These are phyloP conservation scores for Euphorbia celastroides DNA, from an alignment of 441 rosid genomes.

Conservation along the genomic window DNA sequence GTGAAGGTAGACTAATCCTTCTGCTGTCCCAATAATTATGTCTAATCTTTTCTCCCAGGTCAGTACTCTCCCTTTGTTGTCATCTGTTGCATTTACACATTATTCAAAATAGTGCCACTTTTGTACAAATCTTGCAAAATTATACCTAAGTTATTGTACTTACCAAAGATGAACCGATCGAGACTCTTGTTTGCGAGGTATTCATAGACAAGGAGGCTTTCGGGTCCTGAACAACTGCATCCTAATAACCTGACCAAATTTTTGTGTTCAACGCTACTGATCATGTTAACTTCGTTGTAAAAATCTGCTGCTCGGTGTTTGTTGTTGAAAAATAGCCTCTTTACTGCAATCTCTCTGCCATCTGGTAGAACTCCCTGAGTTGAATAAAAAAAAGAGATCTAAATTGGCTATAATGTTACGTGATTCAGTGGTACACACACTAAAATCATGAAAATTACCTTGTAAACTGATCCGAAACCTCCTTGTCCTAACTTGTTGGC, in stretches of 20 bases:
- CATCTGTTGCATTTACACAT: no score
- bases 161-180: conserved; percentile 61
- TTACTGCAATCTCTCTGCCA: conserved; percentile 57
- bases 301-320: conserved; percentile 69
- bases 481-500: conserved; percentile 94
- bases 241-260: conserved; percentile 67
- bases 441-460: conserved; percentile 61
- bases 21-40: conserved; percentile 55
- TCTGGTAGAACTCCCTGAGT: conserved; percentile 44
- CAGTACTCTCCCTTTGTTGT: no score
- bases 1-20: conserved; percentile 65
- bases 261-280: conserved; percentile 53
- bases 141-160: conserved; percentile 6
- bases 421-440: neutral
- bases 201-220: conserved; percentile 71
- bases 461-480: conserved; percentile 92
- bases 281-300: conserved; percentile 67
- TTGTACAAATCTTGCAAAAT: no score
- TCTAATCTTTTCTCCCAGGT: conserved; percentile 60
- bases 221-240: conserved; percentile 77
- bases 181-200: conserved; percentile 64
- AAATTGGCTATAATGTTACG: neutral
- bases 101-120: no score
- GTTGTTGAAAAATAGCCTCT: conserved; percentile 55
- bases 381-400: conserved; percentile 2